Conservation (phyloP, 2,329 filamentous ascomycete species). For the Podosphaera aphanis region DNA sequence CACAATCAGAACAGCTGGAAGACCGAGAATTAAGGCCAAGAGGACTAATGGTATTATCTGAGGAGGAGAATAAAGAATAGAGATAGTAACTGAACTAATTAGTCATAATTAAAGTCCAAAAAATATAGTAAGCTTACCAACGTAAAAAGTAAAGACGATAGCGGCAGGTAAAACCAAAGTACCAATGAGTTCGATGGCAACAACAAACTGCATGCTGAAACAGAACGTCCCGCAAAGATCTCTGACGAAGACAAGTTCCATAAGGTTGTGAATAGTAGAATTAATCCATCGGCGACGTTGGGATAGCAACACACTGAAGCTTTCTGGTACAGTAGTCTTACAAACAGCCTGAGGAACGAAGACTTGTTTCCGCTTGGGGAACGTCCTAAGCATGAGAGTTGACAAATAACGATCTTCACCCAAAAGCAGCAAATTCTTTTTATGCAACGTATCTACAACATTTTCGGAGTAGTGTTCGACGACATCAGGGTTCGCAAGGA, state of each 20-base stretch:
- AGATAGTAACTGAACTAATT: constrained; percentile 44
- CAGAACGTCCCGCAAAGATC: constrained; percentile 97
- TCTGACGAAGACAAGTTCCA: constrained; percentile 86
- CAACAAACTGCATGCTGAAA: constrained; percentile 98
- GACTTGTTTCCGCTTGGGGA: constrained; percentile 96
- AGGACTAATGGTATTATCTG: constrained; percentile 82
- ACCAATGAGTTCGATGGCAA: constrained; percentile 84
- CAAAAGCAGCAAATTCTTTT: constrained; percentile 80
- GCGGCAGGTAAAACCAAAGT: constrained; percentile 88
- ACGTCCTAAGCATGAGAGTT: constrained; percentile 93
- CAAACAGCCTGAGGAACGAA: constrained; percentile 97
- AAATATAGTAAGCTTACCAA: constrained; percentile 37
- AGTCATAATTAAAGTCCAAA: constrained; percentile 1
- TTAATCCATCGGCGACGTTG: constrained; percentile 98
- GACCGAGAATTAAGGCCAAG: constrained; percentile 71
- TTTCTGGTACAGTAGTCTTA: constrained; percentile 89
- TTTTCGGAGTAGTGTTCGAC: constrained; percentile 99
- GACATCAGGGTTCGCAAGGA: constrained; percentile 91
- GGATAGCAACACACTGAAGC: constrained; percentile 77
- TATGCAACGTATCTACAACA: constrained; percentile 91
- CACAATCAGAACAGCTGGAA: constrained; percentile 77
- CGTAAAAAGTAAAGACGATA: constrained; percentile 90
- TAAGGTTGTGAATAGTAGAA: constrained; percentile 93
- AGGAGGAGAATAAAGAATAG: constrained; percentile 51
- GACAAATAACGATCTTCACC: constrained; percentile 90